A percentile compares a stretch with the other conserved stretches of the same genome.
Conservation (phyloP, 192 early-diverging fungal genomes). For the Linnemannia hyalina region DNA sequence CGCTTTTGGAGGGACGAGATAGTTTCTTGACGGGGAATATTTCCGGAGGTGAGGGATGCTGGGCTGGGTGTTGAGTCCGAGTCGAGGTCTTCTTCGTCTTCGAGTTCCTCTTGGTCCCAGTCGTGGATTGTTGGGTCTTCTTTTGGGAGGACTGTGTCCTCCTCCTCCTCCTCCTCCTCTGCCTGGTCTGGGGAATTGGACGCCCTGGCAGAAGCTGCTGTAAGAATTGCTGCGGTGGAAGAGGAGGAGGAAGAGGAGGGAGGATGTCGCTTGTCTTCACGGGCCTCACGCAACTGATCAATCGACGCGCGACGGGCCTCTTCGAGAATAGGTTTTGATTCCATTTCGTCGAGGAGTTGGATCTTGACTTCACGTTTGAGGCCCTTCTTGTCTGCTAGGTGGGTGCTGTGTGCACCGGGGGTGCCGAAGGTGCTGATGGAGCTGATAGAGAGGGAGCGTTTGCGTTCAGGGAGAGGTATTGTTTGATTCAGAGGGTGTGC, state of each 20-base stretch:
- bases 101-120: conserved; percentile 53
- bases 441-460: conserved; percentile 3
- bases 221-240: neutral
- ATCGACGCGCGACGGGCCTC: conserved; percentile 12
- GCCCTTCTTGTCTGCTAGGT: conserved; percentile 19
- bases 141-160: conserved; percentile 16
- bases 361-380: conserved; percentile 39
- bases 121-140: conserved; percentile 50
- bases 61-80: conserved; percentile 1
- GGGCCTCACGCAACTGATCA: neutral
- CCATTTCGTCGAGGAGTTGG: conserved; percentile 36
- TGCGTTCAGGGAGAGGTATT: neutral
- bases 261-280: neutral
- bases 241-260: neutral
- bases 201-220: neutral
- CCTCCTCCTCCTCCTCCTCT: neutral
- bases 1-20: neutral
- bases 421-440: neutral
- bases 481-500: neutral
- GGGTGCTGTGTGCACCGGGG: neutral
- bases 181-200: neutral
- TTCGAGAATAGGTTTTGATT: conserved; percentile 33
- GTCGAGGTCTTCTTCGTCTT: conserved; percentile 31
- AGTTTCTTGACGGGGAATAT: neutral
- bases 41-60: neutral